A percentile compares a stretch with the other conserved stretches of the same genome.
phyloP scores from a whole-genome alignment of 257 asterid genomes.

The Plectranthus barbatus region DNA sequence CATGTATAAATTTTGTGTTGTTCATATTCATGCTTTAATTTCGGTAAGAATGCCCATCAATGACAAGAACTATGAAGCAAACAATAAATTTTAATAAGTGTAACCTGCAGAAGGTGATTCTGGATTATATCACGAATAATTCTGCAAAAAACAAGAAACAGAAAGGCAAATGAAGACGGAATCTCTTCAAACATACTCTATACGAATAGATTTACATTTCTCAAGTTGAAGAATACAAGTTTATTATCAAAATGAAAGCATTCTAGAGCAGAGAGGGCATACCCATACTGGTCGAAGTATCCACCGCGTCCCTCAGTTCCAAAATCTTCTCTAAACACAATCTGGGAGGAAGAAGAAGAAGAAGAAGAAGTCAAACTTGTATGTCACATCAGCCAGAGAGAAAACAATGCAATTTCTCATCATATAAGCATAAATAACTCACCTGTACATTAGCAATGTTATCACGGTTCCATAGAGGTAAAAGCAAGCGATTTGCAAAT shows the following conservation, averaged over 20 bases:
- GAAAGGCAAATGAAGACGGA: background rate
- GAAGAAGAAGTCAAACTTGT: background rate
- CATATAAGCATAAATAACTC: slow-evolving; percentile 4
- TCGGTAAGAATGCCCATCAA: background rate
- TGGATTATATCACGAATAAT: slow-evolving; percentile 90
- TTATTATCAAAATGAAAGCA: slow-evolving; percentile 12
- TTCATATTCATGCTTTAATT: background rate
- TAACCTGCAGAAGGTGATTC: slow-evolving; percentile 87
- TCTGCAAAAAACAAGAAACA: slow-evolving; percentile 38
- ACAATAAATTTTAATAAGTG: slow-evolving; percentile 11
- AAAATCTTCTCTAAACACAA: slow-evolving; percentile 97
- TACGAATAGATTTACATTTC: background rate
- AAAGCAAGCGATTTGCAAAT: slow-evolving; percentile 89
- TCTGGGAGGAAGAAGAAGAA: slow-evolving; percentile 59
- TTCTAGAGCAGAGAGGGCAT: slow-evolving; percentile 17
- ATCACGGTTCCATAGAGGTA: slow-evolving; percentile 98
- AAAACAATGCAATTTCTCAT: background rate
- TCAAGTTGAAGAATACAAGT: background rate
- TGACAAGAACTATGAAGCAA: background rate
- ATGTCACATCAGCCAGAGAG: slow-evolving; percentile 1
- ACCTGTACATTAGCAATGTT: slow-evolving; percentile 93
- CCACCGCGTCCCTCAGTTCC: slow-evolving; percentile 99
- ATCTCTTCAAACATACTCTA: background rate
- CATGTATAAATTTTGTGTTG: background rate
- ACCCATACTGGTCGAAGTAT: slow-evolving; percentile 97